Evolutionary conservation across 164 flowering plant species (phyloP).

Genomic region (Nymphaea colorata): DNA sequence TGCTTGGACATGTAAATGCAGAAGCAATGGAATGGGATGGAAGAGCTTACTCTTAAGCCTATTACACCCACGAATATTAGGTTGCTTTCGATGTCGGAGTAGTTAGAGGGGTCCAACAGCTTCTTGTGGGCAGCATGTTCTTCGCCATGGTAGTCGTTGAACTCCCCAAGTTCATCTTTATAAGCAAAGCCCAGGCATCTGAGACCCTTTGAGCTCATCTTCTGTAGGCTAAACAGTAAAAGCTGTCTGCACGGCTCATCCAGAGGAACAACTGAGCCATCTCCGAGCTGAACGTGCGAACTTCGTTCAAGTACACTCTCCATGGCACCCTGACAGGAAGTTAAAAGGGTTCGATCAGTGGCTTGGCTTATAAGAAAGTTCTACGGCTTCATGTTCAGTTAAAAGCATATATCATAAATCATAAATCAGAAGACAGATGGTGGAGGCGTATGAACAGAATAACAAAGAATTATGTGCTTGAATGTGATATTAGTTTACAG

Average conservation of each 20-base stretch:
- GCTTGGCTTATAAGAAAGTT: too few species aligned
- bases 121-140: conserved; percentile 49
- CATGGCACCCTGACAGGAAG: conserved; percentile 41
- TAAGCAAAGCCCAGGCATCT: conserved; percentile 52
- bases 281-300: conserved; percentile 30
- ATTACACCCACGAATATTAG: conserved; percentile 43
- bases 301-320: conserved; percentile 44
- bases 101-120: conserved; percentile 32
- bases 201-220: conserved; percentile 33
- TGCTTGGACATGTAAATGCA: background rate
- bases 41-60: conserved; percentile 35
- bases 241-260: conserved; percentile 18
- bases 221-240: conserved; percentile 24
- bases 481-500: too few species aligned
- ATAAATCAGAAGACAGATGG: background rate
- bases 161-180: conserved; percentile 29
- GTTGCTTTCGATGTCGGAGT: conserved; percentile 34
- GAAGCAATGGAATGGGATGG: background rate
- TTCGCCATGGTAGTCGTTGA: conserved; percentile 35
- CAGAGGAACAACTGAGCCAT: conserved; percentile 33
- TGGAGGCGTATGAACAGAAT: background rate
- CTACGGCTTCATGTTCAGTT: too few species aligned
- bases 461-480: too few species aligned
- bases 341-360: background rate
- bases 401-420: background rate